A percentile compares a stretch with the other conserved stretches of the same genome.
Evolutionary conservation across 768 basidiomycete species (phyloP).

Genomic region (Tricholoma flavovirens): DNA sequence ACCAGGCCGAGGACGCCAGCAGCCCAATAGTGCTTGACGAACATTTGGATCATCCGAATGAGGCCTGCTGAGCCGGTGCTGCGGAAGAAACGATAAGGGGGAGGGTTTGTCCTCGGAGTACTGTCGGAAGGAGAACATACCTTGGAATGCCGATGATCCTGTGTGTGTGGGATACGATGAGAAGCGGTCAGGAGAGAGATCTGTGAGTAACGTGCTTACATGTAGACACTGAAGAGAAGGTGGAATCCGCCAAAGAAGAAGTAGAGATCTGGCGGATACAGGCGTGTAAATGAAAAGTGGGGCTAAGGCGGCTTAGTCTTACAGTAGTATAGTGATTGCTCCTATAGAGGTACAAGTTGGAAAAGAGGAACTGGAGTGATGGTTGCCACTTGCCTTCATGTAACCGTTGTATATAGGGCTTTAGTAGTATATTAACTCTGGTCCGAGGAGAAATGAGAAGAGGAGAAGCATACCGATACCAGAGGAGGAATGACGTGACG

Average conservation of each 20-base stretch:
- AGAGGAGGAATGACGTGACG: constrained; percentile 79
- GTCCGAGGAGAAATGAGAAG: constrained; percentile 10
- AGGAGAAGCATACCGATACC: constrained; percentile 72
- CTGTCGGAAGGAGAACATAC: constrained; percentile 31
- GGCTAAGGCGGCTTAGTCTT: constrained; percentile 27
- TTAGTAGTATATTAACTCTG: constrained; percentile 10
- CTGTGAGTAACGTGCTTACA: constrained; percentile 43
- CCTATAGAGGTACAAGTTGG: constrained; percentile 41
- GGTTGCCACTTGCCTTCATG: constrained; percentile 67
- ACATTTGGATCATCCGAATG: constrained; percentile 87
- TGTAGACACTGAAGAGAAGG: constrained; percentile 87
- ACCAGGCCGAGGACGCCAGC: constrained; percentile 79
- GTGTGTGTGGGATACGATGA: constrained; percentile 19
- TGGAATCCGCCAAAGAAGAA: constrained; percentile 97
- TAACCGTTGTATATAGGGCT: constrained; percentile 97
- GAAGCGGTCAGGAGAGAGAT: constrained; percentile 21
- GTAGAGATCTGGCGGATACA: constrained; percentile 69
- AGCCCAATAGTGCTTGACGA: constrained; percentile 60
- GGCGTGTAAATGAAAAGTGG: constrained; percentile 23
- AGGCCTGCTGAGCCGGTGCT: constrained; percentile 94
- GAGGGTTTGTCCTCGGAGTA: constrained; percentile 32
- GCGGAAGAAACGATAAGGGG: constrained; percentile 7
- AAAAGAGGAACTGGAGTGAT: constrained; percentile 12
- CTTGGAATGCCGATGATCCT: constrained; percentile 94
- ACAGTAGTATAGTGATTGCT: constrained; percentile 94